These are phyloP conservation scores for Marchantia polymorpha DNA, from an alignment of 225 moss, liverwort and hornwort genomes.

Conservation along the genomic window DNA sequence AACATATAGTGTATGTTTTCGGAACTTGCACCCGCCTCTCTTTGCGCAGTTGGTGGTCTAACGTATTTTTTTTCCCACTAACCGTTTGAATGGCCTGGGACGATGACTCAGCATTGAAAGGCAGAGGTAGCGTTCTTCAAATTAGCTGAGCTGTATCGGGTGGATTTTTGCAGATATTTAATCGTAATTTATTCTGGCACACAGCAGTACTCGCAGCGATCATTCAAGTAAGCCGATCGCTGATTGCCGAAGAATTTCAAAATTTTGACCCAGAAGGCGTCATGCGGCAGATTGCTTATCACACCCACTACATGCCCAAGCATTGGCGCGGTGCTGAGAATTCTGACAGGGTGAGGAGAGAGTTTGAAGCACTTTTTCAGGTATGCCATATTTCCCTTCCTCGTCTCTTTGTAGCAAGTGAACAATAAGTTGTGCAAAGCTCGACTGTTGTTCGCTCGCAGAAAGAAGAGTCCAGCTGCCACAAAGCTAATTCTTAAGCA, in stretches of 20 bases:
- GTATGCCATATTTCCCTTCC: conserved; percentile 29
- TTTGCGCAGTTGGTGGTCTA: neutral
- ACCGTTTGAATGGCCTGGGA: neutral
- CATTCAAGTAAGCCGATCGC: conserved; percentile 71
- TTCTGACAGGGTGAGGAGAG: conserved; percentile 74
- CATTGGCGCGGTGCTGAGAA: conserved; percentile 94
- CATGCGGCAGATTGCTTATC: conserved; percentile 72
- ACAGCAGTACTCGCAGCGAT: conserved; percentile 76
- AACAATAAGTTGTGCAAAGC: neutral
- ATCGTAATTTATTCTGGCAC: conserved; percentile 89
- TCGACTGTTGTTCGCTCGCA: neutral
- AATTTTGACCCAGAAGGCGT: conserved; percentile 78
- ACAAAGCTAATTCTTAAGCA: neutral
- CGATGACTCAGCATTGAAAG: neutral
- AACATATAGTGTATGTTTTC: neutral
- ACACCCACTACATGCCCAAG: conserved; percentile 97
- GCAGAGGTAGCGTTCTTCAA: neutral
- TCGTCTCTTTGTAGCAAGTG: neutral
- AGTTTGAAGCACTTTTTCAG: conserved; percentile 90
- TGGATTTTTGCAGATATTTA: conserved; percentile 55
- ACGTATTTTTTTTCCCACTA: neutral
- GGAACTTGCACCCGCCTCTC: neutral
- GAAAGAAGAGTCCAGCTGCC: neutral
- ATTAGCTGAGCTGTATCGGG: conserved; percentile 5
- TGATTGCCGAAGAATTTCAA: conserved; percentile 81